phyloP scores from a whole-genome alignment of 2,329 filamentous ascomycete genomes.

The Colletotrichum liriopes region DNA sequence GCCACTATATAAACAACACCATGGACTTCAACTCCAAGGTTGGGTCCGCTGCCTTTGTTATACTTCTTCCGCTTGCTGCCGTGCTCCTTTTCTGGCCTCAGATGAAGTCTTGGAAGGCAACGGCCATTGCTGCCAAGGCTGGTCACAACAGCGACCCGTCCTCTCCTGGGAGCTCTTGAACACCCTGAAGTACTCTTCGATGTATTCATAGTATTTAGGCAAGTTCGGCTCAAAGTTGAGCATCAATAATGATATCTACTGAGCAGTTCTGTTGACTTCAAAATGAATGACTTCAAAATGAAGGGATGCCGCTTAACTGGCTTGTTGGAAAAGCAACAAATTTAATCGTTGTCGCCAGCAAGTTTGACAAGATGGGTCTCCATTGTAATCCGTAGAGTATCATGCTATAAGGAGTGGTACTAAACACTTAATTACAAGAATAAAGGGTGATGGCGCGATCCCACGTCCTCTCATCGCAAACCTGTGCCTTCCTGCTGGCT shows the following conservation, averaged over 20 bases:
- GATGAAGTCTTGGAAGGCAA: not conserved
- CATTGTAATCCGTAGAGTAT: accelerated
- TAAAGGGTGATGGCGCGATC: not conserved
- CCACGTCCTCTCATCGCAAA: not conserved
- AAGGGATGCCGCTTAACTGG: too few relatives aligned
- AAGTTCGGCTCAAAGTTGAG: too few relatives aligned
- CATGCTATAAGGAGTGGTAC: not conserved
- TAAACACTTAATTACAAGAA: not conserved
- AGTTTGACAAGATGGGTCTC: not conserved
- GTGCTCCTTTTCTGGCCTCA: not conserved
- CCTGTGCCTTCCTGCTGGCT: not conserved
- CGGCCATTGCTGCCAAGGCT: not conserved
- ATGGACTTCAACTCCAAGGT: not conserved
- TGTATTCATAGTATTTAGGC: accelerated
- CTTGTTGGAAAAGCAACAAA: too few relatives aligned
- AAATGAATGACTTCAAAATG: too few relatives aligned
- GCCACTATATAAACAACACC: not conserved
- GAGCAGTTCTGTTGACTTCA: too few relatives aligned
- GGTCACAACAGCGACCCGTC: not conserved
- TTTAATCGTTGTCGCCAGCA: not conserved
- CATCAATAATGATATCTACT: too few relatives aligned
- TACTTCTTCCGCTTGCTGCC: not conserved
- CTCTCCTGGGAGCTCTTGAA: too few relatives aligned
- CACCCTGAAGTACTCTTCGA: not conserved
- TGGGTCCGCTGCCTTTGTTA: not conserved